A percentile compares a stretch with the other conserved stretches of the same genome.
Evolutionary conservation across 768 basidiomycete genomes (phyloP).

Genomic region (Polyporus arcularius): DNA sequence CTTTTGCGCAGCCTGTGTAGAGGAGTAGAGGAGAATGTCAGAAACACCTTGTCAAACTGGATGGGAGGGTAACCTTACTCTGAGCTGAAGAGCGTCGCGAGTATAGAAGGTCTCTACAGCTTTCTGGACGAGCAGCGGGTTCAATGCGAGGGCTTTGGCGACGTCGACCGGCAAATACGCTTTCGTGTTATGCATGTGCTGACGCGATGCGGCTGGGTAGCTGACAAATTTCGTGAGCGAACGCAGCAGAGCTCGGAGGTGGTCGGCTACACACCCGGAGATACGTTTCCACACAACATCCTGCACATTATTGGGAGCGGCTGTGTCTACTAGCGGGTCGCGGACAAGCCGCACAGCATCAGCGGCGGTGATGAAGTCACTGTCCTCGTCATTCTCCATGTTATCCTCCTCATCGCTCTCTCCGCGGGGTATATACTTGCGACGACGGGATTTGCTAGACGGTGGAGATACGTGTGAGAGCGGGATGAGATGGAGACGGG

Average conservation of each 20-base stretch:
- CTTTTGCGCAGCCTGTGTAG: slow-evolving; percentile 75
- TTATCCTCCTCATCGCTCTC: slow-evolving; percentile 50
- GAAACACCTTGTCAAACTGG: not conserved
- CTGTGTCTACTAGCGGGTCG: slow-evolving; percentile 53
- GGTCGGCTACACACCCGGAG: slow-evolving; percentile 44
- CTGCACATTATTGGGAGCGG: slow-evolving; percentile 64
- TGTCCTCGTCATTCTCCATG: slow-evolving; percentile 39
- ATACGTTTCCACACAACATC: slow-evolving; percentile 70
- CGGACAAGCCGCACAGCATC: slow-evolving; percentile 69
- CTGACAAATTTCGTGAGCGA: slow-evolving; percentile 34
- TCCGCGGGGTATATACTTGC: slow-evolving; percentile 43
- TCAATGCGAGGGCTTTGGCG: slow-evolving; percentile 63
- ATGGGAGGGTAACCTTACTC: slow-evolving; percentile 50
- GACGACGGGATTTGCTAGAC: slow-evolving; percentile 53
- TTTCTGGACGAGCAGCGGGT: slow-evolving; percentile 77
- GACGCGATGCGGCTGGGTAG: slow-evolving; percentile 66
- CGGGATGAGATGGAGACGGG: slow-evolving; percentile 85
- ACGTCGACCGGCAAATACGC: slow-evolving; percentile 82
- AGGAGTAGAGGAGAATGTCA: not conserved
- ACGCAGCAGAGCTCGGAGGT: no score
- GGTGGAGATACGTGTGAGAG: slow-evolving; percentile 71
- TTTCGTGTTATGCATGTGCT: slow-evolving; percentile 76
- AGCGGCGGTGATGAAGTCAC: slow-evolving; percentile 53
- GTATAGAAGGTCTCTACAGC: slow-evolving; percentile 95
- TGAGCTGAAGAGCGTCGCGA: slow-evolving; percentile 85